Evolutionary conservation across 2,329 filamentous ascomycete species (phyloP), one percentile per base, ranked within the genome.

Genomic region (Ascochyta clinopodiicola): DNA sequence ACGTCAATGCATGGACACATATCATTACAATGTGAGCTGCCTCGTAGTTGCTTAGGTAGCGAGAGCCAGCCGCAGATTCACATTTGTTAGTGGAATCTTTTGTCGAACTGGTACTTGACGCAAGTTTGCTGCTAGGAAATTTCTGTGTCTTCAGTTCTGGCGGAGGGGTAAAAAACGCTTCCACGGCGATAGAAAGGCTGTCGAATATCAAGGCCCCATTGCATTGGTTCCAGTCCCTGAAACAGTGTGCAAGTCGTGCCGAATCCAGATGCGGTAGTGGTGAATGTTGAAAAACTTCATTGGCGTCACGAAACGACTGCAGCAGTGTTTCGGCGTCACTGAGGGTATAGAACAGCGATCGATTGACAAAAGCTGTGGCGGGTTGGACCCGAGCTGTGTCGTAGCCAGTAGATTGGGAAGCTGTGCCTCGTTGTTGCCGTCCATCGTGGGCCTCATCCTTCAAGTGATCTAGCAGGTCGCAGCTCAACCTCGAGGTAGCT

Each of bases 11-110:
- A 47, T 78, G 72, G 12, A 80, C 69, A 38, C 75, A 75, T 35
- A 79, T 69, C 59, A 77, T 73, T 29, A 75, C 66, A 6, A 79
- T 70, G 44, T 78, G 77, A 35, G 74, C 75, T 21, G 75, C 75
- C 46, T 79, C 74, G 2, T 61, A 29, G 44, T 74, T 70, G 17
- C 46, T 60, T 7, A 77, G 46, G 59, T 74, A 75, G 4, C 61
- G 59, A 34, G 55, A 39, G 35, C 25, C 5, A 36, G 37, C 19
- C 24, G 29, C 3, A 12, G 9, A 15, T 8, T 46, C 39, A 4
- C 27, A n/a, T 1, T 36, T 36, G 13, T 31, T 13, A 13, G 44
- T 10, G 0, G 37, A 22, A 3, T 37, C 29, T 10, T 51, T 51
- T 7, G 35, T n/a, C 8, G 55, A 29, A 7, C 39, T 38, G 10